These are phyloP conservation scores for Arxiozyma slooffiae DNA, from an alignment of 1,139 yeast species.

Conservation along the genomic window DNA sequence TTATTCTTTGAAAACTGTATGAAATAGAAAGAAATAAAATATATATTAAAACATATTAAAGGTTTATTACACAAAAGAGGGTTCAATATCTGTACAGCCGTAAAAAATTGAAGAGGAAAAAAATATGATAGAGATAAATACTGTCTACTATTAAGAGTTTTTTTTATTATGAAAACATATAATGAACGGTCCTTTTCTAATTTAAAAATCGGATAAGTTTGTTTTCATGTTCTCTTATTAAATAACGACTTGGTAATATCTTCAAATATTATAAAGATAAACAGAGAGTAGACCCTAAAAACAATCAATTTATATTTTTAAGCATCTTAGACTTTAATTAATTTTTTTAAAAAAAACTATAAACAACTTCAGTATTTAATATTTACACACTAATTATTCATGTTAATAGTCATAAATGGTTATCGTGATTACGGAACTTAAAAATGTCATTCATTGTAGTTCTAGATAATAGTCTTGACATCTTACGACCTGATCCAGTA, in stretches of 20 bases:
- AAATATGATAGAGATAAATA: neutral
- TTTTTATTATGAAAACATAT: neutral
- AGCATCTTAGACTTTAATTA: too few species aligned
- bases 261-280: neutral
- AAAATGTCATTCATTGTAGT: constrained; percentile 23
- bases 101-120: too few species aligned
- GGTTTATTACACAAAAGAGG: neutral
- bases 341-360: neutral
- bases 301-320: neutral
- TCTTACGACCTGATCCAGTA: constrained; percentile 16
- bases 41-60: too few species aligned
- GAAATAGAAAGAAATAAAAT: neutral
- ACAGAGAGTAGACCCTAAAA: neutral
- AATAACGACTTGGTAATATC: neutral
- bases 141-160: neutral
- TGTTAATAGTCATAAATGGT: neutral
- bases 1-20: too few species aligned
- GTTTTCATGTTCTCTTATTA: too few species aligned
- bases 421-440: constrained; percentile 22
- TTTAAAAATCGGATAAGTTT: too few species aligned
- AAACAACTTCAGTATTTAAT: neutral
- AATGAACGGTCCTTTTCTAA: neutral
- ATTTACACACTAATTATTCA: neutral
- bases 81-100: neutral
- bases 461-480: constrained; percentile 23